Conservation (phyloP, 2,329 filamentous ascomycete species). For the Pseudonectria foliicola region DNA sequence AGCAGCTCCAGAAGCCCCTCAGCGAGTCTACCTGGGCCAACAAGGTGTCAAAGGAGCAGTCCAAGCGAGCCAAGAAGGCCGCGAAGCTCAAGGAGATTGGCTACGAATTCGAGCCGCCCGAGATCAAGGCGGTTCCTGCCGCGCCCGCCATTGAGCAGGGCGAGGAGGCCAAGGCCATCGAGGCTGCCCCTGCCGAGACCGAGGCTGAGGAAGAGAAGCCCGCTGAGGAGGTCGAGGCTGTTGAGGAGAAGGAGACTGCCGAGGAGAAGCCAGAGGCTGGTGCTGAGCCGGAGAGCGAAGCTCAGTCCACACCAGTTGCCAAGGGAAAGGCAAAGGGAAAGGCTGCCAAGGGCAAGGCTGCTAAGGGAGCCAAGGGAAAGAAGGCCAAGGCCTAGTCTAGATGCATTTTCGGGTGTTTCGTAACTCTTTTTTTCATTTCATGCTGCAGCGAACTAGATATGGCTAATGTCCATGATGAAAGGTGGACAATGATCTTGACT, state of each 20-base stretch:
- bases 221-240: slow-evolving; percentile 16
- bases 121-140: slow-evolving; percentile 51
- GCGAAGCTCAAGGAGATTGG: slow-evolving; percentile 72
- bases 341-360: slow-evolving; percentile 8
- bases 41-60: slow-evolving; percentile 66
- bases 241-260: slow-evolving; percentile 10
- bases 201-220: slow-evolving; percentile 9
- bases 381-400: slow-evolving; percentile 14
- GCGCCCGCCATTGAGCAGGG: slow-evolving; percentile 33
- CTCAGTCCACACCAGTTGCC: slow-evolving; percentile 15
- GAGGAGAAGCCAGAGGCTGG: slow-evolving; percentile 17
- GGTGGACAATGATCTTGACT: slow-evolving; percentile 3
- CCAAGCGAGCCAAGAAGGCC: slow-evolving; percentile 59
- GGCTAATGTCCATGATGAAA: slow-evolving; percentile 21
- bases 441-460: slow-evolving; percentile 21
- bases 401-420: no score
- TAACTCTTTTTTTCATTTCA: slow-evolving; percentile 11
- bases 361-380: slow-evolving; percentile 13
- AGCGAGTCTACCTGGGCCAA: slow-evolving; percentile 72
- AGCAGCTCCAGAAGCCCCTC: slow-evolving; percentile 64
- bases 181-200: slow-evolving; percentile 30
- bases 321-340: slow-evolving; percentile 9
- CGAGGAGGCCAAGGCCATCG: slow-evolving; percentile 28
- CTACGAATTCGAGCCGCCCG: slow-evolving; percentile 74
- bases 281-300: slow-evolving; percentile 17